These are phyloP conservation scores for Neoascochyta sp. DNA, from an alignment of 2,329 filamentous ascomycete species.

Conservation along the genomic window DNA sequence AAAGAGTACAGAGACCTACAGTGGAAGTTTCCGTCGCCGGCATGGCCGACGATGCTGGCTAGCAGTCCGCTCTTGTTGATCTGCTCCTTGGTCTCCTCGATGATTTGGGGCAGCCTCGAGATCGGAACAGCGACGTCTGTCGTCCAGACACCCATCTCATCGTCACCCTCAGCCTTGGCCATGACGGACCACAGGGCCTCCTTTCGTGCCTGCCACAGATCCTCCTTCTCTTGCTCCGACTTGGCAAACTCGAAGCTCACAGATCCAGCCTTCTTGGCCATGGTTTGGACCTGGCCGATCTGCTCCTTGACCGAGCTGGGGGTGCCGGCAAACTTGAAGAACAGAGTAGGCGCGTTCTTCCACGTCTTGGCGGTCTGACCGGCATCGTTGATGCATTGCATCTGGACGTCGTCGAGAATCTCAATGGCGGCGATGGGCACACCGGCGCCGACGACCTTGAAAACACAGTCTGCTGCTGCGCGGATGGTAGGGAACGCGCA, in stretches of 20 bases:
- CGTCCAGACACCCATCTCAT: constrained; percentile 66
- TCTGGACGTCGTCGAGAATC: constrained; percentile 88
- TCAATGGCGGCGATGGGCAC: constrained; percentile 89
- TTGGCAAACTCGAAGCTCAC: constrained; percentile 68
- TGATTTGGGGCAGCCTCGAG: constrained; percentile 66
- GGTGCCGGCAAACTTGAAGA: constrained; percentile 72
- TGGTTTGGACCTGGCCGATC: constrained; percentile 61
- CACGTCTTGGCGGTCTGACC: constrained; percentile 62
- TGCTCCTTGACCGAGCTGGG: constrained; percentile 72
- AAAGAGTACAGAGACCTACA: constrained; percentile 42
- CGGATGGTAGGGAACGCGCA: constrained; percentile 62
- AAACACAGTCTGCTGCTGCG: constrained; percentile 73
- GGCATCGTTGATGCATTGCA: constrained; percentile 67
- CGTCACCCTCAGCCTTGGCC: constrained; percentile 57
- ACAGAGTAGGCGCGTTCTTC: constrained; percentile 68
- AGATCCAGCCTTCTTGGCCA: constrained; percentile 58
- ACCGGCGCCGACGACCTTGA: constrained; percentile 72
- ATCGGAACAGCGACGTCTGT: constrained; percentile 79
- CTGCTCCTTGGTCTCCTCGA: constrained; percentile 70
- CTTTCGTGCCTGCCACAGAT: constrained; percentile 73
- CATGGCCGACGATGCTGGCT: constrained; percentile 67
- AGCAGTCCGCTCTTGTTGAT: constrained; percentile 61
- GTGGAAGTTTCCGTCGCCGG: constrained; percentile 73
- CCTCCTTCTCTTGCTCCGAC: constrained; percentile 60
- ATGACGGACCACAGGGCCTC: constrained; percentile 71